Conservation (phyloP, 1,284 basidiomycete species). For the Papiliotrema nemorosa region DNA sequence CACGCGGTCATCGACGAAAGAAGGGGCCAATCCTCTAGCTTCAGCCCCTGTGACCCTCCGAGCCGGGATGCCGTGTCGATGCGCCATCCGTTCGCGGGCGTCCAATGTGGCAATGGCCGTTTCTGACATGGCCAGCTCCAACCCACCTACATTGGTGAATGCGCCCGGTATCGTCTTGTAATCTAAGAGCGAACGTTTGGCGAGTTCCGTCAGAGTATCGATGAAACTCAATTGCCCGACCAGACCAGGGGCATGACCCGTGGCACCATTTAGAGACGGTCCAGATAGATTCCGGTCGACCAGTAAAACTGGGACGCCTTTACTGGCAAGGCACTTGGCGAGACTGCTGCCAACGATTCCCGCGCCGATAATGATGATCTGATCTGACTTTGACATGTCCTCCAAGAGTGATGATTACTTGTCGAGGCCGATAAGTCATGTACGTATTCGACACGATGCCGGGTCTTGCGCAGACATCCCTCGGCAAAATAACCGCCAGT, state of each 20-base stretch:
- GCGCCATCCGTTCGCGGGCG: not conserved
- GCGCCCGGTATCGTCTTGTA: conserved; percentile 15
- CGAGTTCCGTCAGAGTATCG: conserved; percentile 20
- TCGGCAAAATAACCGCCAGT: no score
- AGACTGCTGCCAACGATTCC: conserved; percentile 35
- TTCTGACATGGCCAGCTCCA: conserved; percentile 9
- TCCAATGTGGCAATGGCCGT: not conserved
- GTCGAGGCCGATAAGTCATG: no score
- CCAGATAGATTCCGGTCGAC: conserved; percentile 43
- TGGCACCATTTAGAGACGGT: conserved; percentile 17
- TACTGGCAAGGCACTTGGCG: conserved; percentile 48
- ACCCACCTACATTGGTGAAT: conserved; percentile 20
- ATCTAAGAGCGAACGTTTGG: conserved; percentile 13
- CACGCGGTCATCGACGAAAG: not conserved
- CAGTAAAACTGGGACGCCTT: conserved; percentile 51
- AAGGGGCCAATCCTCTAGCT: not conserved
- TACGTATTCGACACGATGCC: no score
- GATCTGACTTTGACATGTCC: no score
- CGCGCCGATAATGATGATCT: conserved; percentile 13
- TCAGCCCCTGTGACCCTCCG: not conserved
- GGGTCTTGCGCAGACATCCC: no score
- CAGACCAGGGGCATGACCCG: conserved; percentile 31
- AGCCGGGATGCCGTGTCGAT: not conserved
- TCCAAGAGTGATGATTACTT: no score
- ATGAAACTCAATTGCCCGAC: conserved; percentile 25